These are phyloP conservation scores for Phytophthora pseudosyringae DNA, from an alignment of 352 stramenopile species.

Conservation along the genomic window DNA sequence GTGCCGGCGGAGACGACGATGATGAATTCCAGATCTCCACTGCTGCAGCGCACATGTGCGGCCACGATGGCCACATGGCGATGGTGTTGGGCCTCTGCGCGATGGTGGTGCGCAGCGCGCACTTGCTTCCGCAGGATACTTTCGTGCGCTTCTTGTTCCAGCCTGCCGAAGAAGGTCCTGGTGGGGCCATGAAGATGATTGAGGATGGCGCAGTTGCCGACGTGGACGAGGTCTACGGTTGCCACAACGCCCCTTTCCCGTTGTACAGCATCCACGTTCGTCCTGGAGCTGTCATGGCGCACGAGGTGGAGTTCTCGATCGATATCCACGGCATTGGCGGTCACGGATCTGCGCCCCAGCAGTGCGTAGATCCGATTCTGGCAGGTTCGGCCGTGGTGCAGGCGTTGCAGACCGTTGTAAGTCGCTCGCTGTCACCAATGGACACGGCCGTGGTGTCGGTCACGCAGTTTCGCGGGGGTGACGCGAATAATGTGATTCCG, in stretches of 20 bases:
- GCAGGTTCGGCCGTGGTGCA: slow-evolving; percentile 89
- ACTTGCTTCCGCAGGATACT: slow-evolving; percentile 72
- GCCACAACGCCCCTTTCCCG: slow-evolving; percentile 92
- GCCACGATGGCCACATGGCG: slow-evolving; percentile 96
- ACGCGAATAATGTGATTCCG: slow-evolving; percentile 96
- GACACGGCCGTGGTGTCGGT: slow-evolving; percentile 93
- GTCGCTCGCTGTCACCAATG: slow-evolving; percentile 88
- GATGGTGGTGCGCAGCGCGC: slow-evolving; percentile 72
- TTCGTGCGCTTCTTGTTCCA: slow-evolving; percentile 96
- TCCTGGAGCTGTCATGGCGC: slow-evolving; percentile 91
- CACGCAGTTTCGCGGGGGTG: slow-evolving; percentile 91
- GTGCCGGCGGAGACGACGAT: slow-evolving; percentile 41
- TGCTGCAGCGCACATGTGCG: slow-evolving; percentile 92
- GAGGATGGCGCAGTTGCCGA: slow-evolving; percentile 90
- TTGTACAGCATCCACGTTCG: slow-evolving; percentile 90
- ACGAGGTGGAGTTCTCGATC: slow-evolving; percentile 93
- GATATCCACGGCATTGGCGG: slow-evolving; percentile 92
- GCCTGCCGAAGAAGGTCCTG: slow-evolving; percentile 94
- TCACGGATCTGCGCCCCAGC: slow-evolving; percentile 93
- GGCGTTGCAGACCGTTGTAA: slow-evolving; percentile 94
- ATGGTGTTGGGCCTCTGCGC: slow-evolving; percentile 93
- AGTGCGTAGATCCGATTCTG: slow-evolving; percentile 94
- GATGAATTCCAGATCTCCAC: slow-evolving; percentile 33
- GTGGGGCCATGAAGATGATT: slow-evolving; percentile 93
- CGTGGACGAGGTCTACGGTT: slow-evolving; percentile 93